phyloP scores from a whole-genome alignment of 805 yeast species.

The Ogataea ganodermae region DNA sequence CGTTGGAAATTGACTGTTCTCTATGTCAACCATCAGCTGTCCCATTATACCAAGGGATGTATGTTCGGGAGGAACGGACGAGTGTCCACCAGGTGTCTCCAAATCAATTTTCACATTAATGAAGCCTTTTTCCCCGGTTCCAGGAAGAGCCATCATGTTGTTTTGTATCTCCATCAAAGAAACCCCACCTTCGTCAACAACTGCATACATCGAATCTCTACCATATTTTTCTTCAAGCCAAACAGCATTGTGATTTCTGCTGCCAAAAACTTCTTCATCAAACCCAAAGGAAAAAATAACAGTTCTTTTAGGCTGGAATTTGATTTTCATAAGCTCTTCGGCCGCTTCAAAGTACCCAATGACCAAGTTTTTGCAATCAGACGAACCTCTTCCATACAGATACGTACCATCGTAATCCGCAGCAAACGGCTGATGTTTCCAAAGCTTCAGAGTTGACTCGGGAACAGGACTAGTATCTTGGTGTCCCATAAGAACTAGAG shows the following conservation, averaged over 20 bases:
- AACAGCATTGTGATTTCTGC: constrained; percentile 41
- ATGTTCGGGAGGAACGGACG: constrained; percentile 79
- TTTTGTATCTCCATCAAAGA: constrained; percentile 44
- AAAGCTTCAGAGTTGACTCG: constrained; percentile 49
- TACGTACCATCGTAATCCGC: constrained; percentile 63
- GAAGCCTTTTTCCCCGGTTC: constrained; percentile 65
- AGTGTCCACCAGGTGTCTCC: constrained; percentile 74
- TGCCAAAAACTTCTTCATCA: constrained; percentile 75
- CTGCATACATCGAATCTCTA: constrained; percentile 51
- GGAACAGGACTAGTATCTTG: constrained; percentile 83
- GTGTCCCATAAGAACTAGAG: constrained; percentile 69
- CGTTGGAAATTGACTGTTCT: constrained; percentile 53
- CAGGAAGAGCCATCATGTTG: constrained; percentile 52
- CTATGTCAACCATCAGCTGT: constrained; percentile 55
- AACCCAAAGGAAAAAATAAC: constrained; percentile 67
- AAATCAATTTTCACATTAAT: constrained; percentile 45
- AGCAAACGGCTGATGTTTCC: constrained; percentile 67
- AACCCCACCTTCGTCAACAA: constrained; percentile 71
- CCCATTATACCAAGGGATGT: constrained; percentile 72
- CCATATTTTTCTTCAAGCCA: constrained; percentile 58
- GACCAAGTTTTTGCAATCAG: constrained; percentile 70
- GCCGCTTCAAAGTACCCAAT: constrained; percentile 64
- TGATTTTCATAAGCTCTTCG: constrained; percentile 52
- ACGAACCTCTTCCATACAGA: constrained; percentile 74
- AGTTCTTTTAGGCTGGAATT: constrained; percentile 62